Conservation (phyloP, 306 rosid species). For the Pterocarpus macrocarpus region DNA sequence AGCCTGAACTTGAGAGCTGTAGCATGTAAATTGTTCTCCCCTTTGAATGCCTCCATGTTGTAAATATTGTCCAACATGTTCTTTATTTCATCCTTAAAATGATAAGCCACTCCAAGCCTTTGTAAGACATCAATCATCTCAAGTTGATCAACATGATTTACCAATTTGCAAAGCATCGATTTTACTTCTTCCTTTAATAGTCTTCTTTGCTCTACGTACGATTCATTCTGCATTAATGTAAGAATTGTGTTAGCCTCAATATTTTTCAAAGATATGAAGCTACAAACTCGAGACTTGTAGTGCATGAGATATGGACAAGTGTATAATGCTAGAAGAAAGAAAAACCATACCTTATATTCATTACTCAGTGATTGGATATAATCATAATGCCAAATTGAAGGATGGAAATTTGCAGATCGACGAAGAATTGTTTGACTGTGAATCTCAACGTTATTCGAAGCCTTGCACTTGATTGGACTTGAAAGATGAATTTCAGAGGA, state of each 20-base stretch:
- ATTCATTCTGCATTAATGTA: slow-evolving; percentile 14
- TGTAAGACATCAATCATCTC: background rate
- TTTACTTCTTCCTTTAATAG: slow-evolving; percentile 31
- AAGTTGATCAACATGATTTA: slow-evolving; percentile 23
- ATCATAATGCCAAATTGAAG: slow-evolving; percentile 20
- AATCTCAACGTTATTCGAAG: background rate
- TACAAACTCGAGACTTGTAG: no score
- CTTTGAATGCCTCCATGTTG: background rate
- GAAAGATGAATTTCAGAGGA: background rate
- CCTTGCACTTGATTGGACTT: background rate
- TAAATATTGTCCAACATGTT: background rate
- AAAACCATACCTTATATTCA: slow-evolving; percentile 4
- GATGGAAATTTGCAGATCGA: slow-evolving; percentile 13
- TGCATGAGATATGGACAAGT: no score
- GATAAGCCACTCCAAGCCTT: background rate
- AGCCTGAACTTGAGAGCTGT: slow-evolving; percentile 47
- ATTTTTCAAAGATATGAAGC: no score
- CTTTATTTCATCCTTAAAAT: background rate
- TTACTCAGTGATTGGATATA: slow-evolving; percentile 12
- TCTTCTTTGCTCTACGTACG: background rate
- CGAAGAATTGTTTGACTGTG: background rate
- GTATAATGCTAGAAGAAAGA: no score
- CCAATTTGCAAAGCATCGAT: slow-evolving; percentile 22
- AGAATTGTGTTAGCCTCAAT: background rate
- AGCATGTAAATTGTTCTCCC: slow-evolving; percentile 14